These are phyloP conservation scores for Fonsecaea nubica DNA, from an alignment of 2,329 filamentous ascomycete species.

Conservation along the genomic window DNA sequence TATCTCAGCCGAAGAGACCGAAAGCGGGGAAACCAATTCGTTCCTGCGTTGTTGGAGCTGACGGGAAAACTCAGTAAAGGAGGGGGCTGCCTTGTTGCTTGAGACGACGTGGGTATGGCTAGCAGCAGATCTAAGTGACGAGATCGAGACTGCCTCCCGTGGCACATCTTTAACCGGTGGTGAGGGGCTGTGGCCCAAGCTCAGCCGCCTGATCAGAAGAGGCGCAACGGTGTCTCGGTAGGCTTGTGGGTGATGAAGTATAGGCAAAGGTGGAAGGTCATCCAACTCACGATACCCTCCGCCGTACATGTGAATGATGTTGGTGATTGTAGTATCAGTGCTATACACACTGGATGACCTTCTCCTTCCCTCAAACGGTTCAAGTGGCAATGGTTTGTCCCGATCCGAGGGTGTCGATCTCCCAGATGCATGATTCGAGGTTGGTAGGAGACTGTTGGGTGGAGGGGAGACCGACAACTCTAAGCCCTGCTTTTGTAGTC, in stretches of 20 bases:
- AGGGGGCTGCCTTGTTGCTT: slow-evolving; percentile 30
- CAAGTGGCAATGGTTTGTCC: slow-evolving; percentile 36
- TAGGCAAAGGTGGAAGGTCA: slow-evolving; percentile 21
- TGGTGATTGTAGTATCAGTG: slow-evolving; percentile 37
- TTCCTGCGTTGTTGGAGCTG: slow-evolving; percentile 28
- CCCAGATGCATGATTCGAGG: slow-evolving; percentile 21
- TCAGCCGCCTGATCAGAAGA: slow-evolving; percentile 39
- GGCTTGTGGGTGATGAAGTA: slow-evolving; percentile 35
- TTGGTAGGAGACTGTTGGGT: slow-evolving; percentile 22
- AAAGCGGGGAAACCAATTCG: slow-evolving; percentile 33
- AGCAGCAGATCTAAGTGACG: slow-evolving; percentile 40
- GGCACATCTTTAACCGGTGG: slow-evolving; percentile 32
- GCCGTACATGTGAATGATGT: slow-evolving; percentile 39
- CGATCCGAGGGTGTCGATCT: slow-evolving; percentile 34
- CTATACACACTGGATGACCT: slow-evolving; percentile 38
- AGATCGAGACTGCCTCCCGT: slow-evolving; percentile 43
- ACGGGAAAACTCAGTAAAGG: slow-evolving; percentile 35
- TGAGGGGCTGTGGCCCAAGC: slow-evolving; percentile 44
- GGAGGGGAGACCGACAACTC: slow-evolving; percentile 29
- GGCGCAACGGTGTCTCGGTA: slow-evolving; percentile 39
- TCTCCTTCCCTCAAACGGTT: slow-evolving; percentile 30
- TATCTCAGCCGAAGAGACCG: slow-evolving; percentile 22
- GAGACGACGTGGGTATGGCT: slow-evolving; percentile 24
- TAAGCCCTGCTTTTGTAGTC: slow-evolving; percentile 36
- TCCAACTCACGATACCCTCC: slow-evolving; percentile 30